These are phyloP conservation scores for Mortierella sp. DNA, from an alignment of 371 early-diverging fungal genomes.

Conservation along the genomic window DNA sequence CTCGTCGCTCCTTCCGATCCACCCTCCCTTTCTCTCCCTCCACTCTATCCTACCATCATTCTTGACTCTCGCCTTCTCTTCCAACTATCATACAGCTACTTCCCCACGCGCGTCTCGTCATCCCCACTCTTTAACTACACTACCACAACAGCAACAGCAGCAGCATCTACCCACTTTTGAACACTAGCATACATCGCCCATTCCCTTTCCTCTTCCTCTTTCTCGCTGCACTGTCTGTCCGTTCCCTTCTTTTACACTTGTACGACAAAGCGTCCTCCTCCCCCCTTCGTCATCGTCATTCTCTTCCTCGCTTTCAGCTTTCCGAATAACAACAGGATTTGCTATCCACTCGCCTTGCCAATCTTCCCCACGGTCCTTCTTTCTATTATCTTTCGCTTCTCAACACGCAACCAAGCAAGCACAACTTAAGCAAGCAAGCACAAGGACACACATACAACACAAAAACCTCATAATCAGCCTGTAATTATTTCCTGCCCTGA, in stretches of 20 bases:
- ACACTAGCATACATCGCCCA: not conserved
- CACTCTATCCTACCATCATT: not conserved
- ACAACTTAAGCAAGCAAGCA: not conserved
- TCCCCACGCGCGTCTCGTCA: not conserved
- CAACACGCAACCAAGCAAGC: not conserved
- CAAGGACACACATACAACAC: not conserved
- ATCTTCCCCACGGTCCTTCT: slow-evolving; percentile 13
- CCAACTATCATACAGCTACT: not conserved
- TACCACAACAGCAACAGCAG: not conserved
- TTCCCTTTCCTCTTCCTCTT: not conserved
- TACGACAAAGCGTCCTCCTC: not conserved
- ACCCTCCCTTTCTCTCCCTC: not conserved
- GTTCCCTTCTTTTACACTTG: not conserved
- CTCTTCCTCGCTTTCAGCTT: not conserved
- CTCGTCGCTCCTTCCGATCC: not conserved
- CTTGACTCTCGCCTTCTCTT: not conserved
- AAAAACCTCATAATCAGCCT: not conserved
- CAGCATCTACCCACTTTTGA: not conserved
- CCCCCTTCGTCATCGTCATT: not conserved
- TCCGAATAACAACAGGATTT: not conserved
- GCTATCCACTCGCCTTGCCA: slow-evolving; percentile 7
- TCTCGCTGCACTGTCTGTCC: slow-evolving; percentile 3
- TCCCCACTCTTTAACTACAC: not conserved
- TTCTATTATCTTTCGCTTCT: not conserved
- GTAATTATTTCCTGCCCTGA: not conserved